These are phyloP conservation scores for Fusarium sp. DNA, from an alignment of 2,329 filamentous ascomycete genomes.

Conservation along the genomic window DNA sequence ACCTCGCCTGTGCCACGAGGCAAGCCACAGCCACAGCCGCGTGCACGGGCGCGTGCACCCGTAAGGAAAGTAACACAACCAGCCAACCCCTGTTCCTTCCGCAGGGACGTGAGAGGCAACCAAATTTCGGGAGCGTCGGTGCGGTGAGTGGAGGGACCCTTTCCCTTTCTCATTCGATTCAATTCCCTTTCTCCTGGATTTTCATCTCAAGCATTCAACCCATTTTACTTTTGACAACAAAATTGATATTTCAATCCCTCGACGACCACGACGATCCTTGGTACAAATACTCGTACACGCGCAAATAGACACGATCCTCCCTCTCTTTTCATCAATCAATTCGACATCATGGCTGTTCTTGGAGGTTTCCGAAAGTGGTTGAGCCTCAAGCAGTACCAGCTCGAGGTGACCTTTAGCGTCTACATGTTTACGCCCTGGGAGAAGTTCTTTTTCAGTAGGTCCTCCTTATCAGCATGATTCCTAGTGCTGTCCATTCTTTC, in stretches of 20 bases:
- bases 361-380: slow-evolving; percentile 79
- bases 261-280: neutral
- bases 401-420: slow-evolving; percentile 94
- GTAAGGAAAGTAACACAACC: neutral
- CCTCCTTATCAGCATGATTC: neutral
- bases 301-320: neutral
- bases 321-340: neutral
- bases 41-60: neutral
- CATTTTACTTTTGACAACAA: neutral
- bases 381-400: slow-evolving; percentile 95
- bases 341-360: slow-evolving; percentile 48
- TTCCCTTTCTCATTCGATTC: slow-evolving; percentile 19
- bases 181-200: slow-evolving; percentile 28
- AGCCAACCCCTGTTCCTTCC: neutral
- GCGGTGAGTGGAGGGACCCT: slow-evolving; percentile 26
- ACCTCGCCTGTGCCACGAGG: slow-evolving; percentile 19
- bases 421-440: slow-evolving; percentile 98
- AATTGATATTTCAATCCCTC: neutral
- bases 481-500: neutral
- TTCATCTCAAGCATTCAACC: slow-evolving; percentile 3
- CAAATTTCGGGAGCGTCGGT: slow-evolving; percentile 37
- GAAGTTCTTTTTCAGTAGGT: slow-evolving; percentile 95
- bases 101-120: slow-evolving; percentile 12
- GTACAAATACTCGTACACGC: neutral
- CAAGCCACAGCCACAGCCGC: slow-evolving; percentile 25